A percentile compares a stretch with the other conserved stretches of the same genome.
Evolutionary conservation across 1,284 basidiomycete genomes (phyloP).

Genomic region (Crocinoboletus sp.): DNA sequence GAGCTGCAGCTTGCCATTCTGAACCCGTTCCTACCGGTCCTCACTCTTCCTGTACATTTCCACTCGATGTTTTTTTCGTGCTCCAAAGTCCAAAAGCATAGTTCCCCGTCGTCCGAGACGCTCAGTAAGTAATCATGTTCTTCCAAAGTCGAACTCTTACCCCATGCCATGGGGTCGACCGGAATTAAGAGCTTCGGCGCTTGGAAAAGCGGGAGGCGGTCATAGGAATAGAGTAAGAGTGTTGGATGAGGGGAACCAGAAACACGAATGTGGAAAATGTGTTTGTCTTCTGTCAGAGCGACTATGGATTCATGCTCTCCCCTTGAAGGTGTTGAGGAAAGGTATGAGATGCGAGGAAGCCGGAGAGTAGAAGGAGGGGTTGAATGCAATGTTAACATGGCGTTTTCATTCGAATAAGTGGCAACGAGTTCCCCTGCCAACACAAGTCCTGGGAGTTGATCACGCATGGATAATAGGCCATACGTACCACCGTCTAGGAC

Average conservation of each 20-base stretch:
- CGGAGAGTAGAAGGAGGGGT: constrained; percentile 41
- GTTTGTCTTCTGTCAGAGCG: constrained; percentile 53
- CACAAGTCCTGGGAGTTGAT: constrained; percentile 2
- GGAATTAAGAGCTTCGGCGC: constrained; percentile 61
- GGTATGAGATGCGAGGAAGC: constrained; percentile 48
- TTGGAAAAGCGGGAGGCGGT: constrained; percentile 45
- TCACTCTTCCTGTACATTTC: constrained; percentile 70
- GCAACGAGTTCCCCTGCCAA: constrained; percentile 31
- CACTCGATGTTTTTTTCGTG: constrained; percentile 42
- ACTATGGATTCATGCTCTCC: constrained; percentile 51
- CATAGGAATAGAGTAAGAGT: constrained; percentile 41
- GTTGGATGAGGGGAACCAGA: constrained; percentile 30
- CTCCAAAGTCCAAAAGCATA: constrained; percentile 80
- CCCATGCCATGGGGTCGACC: constrained; percentile 92
- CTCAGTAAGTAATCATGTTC: constrained; percentile 76
- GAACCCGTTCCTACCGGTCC: constrained; percentile 62
- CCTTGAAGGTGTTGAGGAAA: constrained; percentile 62
- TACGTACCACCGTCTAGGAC: constrained; percentile 57
- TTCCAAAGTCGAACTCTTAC: constrained; percentile 39
- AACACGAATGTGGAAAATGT: constrained; percentile 49
- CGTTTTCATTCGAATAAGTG: constrained; percentile 37
- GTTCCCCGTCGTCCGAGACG: constrained; percentile 64
- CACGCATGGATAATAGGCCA: constrained; percentile 9
- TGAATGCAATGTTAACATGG: constrained; percentile 47
- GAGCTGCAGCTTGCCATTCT: constrained; percentile 79